Base-by-base conservation (phyloP, 371 early-diverging fungal species). In the Mortierella sp. region DNA sequence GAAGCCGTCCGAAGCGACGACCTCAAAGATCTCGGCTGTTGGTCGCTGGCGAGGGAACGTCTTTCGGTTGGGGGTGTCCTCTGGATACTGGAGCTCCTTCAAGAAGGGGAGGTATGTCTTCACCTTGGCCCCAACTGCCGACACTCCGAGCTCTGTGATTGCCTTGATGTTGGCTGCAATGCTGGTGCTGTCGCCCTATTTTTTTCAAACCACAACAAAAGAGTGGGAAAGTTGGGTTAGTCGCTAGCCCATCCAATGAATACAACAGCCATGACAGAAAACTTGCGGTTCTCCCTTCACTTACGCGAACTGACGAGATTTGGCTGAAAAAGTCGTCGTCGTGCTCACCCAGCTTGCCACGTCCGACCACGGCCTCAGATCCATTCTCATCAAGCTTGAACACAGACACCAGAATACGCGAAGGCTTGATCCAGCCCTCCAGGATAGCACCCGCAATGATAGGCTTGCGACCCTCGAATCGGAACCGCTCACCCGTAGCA, bases 381-480 rank as follows among this genome's bases (percentile, higher is more conserved):
- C 67, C 62, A 39, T 67, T 22, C 29, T n/a, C n/a, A n/a, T 73
- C 69, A 21, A 60, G 25, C 58, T 71, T 80, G 59, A 65, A 72
- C 10, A 81, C 70, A 2, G 79, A 68, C 41, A 71, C 81, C 44
- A 65, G 60, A 37, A 81, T 50, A 31, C 45, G 41, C 16, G 81
- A 68, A 13, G 79, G 60, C 29, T 81, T 66, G 52, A 70, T 65
- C 81, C 79, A 79, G 9, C 71, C 78, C 22, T 79, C 66, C 34
- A 60, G 22, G 25, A 79, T 27, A 54, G 57, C 57, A 12, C 65
- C 66, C 7, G 67, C 57, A 7, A 43, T 14, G 17, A 81, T 64
- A 13, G 77, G 69, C 67, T 81, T 81, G 51, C 66, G 68, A 46
- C 79, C 81, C 57, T 81, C 80, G 44, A 81, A 72, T 25, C 60